A percentile compares a stretch with the other conserved stretches of the same genome.
phyloP scores from a whole-genome alignment of 345 rosid species.

The Isatis tinctoria region DNA sequence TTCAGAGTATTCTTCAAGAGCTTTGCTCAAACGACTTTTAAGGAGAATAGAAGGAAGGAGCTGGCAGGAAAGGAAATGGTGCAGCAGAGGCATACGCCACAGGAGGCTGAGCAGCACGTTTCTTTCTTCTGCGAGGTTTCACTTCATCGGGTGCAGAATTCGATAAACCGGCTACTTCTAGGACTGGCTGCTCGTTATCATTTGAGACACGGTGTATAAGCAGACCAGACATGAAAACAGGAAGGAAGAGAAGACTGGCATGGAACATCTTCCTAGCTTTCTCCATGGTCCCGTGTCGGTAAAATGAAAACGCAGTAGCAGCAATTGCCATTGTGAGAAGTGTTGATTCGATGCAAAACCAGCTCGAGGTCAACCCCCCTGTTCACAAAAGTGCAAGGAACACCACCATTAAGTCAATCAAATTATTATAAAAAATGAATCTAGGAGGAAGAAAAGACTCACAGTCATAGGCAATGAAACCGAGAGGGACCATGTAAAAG shows the following conservation, averaged over 20 bases:
- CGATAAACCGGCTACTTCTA: slow-evolving; percentile 15
- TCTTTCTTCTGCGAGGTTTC: slow-evolving; percentile 17
- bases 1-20: slow-evolving; percentile 12
- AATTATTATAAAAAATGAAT: no score
- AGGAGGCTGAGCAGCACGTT: slow-evolving; percentile 41
- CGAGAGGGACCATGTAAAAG: slow-evolving; percentile 80
- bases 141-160: slow-evolving; percentile 19
- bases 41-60: slow-evolving; percentile 48
- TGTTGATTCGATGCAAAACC: slow-evolving; percentile 81
- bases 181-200: slow-evolving; percentile 37
- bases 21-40: neutral
- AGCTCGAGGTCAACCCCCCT: slow-evolving; percentile 84
- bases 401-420: no score
- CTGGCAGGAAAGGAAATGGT: slow-evolving; percentile 96
- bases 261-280: slow-evolving; percentile 82
- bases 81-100: slow-evolving; percentile 84
- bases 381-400: slow-evolving; percentile 17
- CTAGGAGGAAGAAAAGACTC: slow-evolving; percentile 33
- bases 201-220: slow-evolving; percentile 55
- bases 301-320: slow-evolving; percentile 82
- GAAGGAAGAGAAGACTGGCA: slow-evolving; percentile 87
- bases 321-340: slow-evolving; percentile 68
- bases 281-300: slow-evolving; percentile 50
- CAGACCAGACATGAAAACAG: slow-evolving; percentile 84
- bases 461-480: slow-evolving; percentile 83